These are phyloP conservation scores for Lactuca saligna DNA, from an alignment of 129 eudicot species.

Conservation along the genomic window DNA sequence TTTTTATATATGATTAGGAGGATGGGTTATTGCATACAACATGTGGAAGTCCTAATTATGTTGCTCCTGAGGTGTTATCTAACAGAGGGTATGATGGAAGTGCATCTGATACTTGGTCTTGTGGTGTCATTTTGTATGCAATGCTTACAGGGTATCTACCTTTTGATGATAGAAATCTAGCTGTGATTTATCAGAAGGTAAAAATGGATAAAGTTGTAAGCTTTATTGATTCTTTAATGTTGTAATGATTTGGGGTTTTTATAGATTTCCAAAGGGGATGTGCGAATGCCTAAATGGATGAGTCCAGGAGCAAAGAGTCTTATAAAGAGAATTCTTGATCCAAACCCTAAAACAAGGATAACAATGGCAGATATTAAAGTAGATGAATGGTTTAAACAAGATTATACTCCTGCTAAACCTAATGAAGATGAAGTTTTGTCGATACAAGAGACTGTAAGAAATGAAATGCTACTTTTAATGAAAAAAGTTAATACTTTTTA, in stretches of 20 bases:
- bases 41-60: constrained; percentile 77
- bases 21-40: constrained; percentile 76
- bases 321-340: constrained; percentile 70
- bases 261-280: constrained; percentile 67
- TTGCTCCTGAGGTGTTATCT: constrained; percentile 71
- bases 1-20: constrained; percentile 35
- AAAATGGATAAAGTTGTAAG: neutral
- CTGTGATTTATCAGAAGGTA: constrained; percentile 82
- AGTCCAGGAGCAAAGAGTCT: constrained; percentile 59
- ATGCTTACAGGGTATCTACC: constrained; percentile 78
- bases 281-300: constrained; percentile 66
- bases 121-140: constrained; percentile 74
- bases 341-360: constrained; percentile 56
- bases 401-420: constrained; percentile 48
- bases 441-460: constrained; percentile 40
- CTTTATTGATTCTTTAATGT: neutral
- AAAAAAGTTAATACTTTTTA: neutral
- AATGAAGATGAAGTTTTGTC: constrained; percentile 57
- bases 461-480: neutral
- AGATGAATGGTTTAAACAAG: constrained; percentile 68
- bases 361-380: constrained; percentile 51
- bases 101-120: constrained; percentile 73
- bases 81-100: constrained; percentile 80
- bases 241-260: constrained; percentile 9
- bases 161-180: constrained; percentile 75